phyloP scores from a whole-genome alignment of 495 filamentous ascomycete species.

The Delitschia confertaspora region DNA sequence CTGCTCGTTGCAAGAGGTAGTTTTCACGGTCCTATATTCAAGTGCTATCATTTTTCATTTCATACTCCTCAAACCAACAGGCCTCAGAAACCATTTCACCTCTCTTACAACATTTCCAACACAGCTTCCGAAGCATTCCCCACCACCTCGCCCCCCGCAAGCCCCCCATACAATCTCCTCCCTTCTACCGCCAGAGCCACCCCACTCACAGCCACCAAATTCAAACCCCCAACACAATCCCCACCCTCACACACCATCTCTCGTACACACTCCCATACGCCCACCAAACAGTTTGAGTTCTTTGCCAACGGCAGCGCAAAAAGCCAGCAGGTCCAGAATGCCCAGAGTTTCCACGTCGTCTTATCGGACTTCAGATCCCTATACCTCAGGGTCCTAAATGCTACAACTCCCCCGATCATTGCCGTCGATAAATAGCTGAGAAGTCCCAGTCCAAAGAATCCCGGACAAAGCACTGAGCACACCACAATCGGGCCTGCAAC shows the following conservation, averaged over 20 bases:
- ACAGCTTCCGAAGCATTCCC: too few species aligned
- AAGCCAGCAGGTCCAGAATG: slow-evolving; percentile 6
- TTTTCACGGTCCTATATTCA: too few species aligned
- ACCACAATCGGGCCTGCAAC: slow-evolving; percentile 9
- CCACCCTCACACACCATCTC: not conserved
- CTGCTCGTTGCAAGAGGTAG: too few species aligned
- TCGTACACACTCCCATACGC: not conserved
- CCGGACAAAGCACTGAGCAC: not conserved
- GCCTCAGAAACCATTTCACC: too few species aligned
- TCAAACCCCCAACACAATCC: slow-evolving; percentile 1
- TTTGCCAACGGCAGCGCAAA: slow-evolving; percentile 9
- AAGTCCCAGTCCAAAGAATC: slow-evolving; percentile 6
- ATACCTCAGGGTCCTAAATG: not conserved
- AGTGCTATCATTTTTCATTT: too few species aligned
- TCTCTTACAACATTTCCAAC: too few species aligned
- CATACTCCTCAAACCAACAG: too few species aligned
- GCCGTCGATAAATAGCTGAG: not conserved
- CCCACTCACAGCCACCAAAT: not conserved
- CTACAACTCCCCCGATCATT: not conserved
- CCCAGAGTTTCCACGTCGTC: slow-evolving; percentile 12
- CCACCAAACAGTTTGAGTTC: slow-evolving; percentile 1
- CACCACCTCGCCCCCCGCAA: too few species aligned
- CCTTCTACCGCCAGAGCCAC: slow-evolving; percentile 3
- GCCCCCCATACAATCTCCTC: slow-evolving; percentile 3
- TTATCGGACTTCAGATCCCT: slow-evolving; percentile 7